phyloP scores from a whole-genome alignment of 805 yeast species.

The Metschnikowia vanudenii region DNA sequence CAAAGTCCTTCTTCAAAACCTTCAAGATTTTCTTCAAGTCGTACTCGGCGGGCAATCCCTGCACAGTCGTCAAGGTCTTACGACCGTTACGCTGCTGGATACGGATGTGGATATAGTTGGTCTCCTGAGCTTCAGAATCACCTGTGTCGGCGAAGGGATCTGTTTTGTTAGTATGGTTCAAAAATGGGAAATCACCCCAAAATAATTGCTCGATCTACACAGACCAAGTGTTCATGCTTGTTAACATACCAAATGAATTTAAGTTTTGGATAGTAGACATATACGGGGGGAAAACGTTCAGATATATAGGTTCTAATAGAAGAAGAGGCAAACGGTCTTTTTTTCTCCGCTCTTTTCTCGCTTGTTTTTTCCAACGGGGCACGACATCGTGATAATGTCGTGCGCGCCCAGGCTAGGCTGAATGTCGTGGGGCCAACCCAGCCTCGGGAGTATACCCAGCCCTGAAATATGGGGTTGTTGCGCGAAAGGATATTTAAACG shows the following conservation, averaged over 20 bases:
- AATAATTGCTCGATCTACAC: too few species aligned
- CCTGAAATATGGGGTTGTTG: too few species aligned
- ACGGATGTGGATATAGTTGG: slow-evolving; percentile 95
- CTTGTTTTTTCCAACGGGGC: slow-evolving; percentile 7
- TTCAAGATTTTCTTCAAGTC: slow-evolving; percentile 91
- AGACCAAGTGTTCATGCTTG: too few species aligned
- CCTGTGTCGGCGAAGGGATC: slow-evolving; percentile 99
- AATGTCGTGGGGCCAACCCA: slow-evolving; percentile 1
- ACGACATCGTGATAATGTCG: slow-evolving; percentile 11
- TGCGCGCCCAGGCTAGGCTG: background rate
- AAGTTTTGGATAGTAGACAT: slow-evolving; percentile 92
- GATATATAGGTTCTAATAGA: slow-evolving; percentile 8
- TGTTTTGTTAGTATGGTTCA: slow-evolving; percentile 19
- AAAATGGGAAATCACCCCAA: background rate
- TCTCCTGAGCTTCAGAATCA: slow-evolving; percentile 96
- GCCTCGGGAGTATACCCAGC: too few species aligned
- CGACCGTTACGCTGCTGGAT: slow-evolving; percentile 99
- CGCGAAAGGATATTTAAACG: too few species aligned
- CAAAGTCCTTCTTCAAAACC: slow-evolving; percentile 95
- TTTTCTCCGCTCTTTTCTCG: slow-evolving; percentile 4
- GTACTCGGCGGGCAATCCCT: slow-evolving; percentile 93
- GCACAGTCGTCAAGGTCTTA: slow-evolving; percentile 96
- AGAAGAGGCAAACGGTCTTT: background rate
- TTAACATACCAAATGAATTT: slow-evolving; percentile 63
- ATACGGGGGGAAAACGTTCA: slow-evolving; percentile 24